Base-by-base conservation (phyloP, 2,329 filamentous ascomycete genomes). In the Aureobasidium sp. region DNA sequence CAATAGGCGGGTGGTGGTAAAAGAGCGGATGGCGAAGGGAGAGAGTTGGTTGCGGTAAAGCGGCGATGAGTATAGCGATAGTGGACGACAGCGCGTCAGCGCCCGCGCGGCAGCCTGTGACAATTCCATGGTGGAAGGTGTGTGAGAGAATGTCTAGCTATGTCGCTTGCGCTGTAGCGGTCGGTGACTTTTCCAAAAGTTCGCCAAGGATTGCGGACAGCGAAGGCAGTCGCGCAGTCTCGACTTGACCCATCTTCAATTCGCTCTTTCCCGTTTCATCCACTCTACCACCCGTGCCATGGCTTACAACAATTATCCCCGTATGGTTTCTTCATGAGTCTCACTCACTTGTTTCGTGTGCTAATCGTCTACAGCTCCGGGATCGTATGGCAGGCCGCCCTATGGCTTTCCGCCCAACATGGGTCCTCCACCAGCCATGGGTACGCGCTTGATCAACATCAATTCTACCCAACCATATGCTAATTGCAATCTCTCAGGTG, bases 371-470 rank as follows among this genome's bases (percentile, higher is more conserved):
- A 71, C 65, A 64, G 75, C 74, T 65, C 74, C 77, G 71, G 79
- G 82, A 66, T 83, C 84, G 53, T 96, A 92, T 79, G 89, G 87
- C 70, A 63, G 37, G 66, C 84, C 63, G 87, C 85, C 68, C 46
- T 95, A 88, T 77, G 84, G 84, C 12, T 34, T 43, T 12, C 57
- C 57, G 17, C 87, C 87, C 63, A 87, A 86, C 64, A 87, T 91
- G 84, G 87, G 84, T 67, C 85, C 87, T 69, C 89, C 89, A 70
- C 90, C 91, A 69, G 90, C 90, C 76, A 85, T 92, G 84, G 89
- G 91, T 93, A 82, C 75, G 84, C 73, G 41, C 41, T 26, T 8
- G 12, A 7, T 5, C 9, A 36, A 34, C 43, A 32, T 20, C 36
- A 37, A 20, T 29, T 24, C 10, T 10, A 48, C 47, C 46, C 48